phyloP scores from a whole-genome alignment of 306 rosid genomes.

The Vigna reflexopilosa region DNA sequence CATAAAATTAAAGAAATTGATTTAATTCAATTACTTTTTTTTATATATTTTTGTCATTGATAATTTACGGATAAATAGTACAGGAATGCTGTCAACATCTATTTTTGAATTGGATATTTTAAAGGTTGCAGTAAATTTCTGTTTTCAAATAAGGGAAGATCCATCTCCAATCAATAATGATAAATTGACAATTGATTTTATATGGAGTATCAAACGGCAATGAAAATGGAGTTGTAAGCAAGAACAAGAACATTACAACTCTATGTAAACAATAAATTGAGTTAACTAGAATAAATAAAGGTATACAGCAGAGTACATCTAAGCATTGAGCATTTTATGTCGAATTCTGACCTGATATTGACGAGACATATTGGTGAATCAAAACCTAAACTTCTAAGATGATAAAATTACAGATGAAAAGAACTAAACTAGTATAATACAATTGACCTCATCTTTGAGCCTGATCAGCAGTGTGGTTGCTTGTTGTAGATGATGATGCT shows the following conservation, averaged over 20 bases:
- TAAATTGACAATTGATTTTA: conserved; percentile 29
- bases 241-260: conserved; percentile 4
- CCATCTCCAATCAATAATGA: neutral
- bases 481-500: conserved; percentile 64
- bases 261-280: conserved; percentile 50
- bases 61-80: too few species aligned
- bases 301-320: conserved; percentile 47
- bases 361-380: conserved; percentile 48
- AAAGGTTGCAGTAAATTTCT: too few species aligned
- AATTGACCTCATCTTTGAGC: conserved; percentile 59
- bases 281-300: conserved; percentile 57
- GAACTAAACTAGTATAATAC: conserved; percentile 44
- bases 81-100: too few species aligned
- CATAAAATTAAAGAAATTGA: too few species aligned
- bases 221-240: conserved; percentile 30
- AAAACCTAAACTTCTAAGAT: conserved; percentile 49
- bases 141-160: too few species aligned
- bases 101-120: too few species aligned
- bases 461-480: conserved; percentile 80
- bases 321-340: conserved; percentile 40
- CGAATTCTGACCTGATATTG: conserved; percentile 53
- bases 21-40: too few species aligned
- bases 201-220: neutral
- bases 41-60: too few species aligned
- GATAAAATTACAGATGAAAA: conserved; percentile 49